Conservation (phyloP, 1,284 basidiomycete species). For the Megacollybia platyphylla region DNA sequence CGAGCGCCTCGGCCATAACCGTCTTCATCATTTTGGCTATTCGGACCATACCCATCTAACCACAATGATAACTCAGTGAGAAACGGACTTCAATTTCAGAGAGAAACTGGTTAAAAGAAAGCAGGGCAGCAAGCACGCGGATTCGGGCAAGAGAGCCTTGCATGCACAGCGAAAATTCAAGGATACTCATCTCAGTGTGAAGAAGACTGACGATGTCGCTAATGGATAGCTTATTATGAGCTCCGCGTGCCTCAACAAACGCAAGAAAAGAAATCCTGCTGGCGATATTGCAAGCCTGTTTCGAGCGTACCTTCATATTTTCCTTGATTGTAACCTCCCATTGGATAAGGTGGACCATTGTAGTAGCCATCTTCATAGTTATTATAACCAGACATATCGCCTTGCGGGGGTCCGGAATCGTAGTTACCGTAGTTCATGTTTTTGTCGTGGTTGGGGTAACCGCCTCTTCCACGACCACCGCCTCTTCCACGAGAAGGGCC, state of each 20-base stretch:
- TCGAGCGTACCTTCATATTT: conserved; percentile 76
- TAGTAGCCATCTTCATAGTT: conserved; percentile 36
- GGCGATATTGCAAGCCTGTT: conserved; percentile 21
- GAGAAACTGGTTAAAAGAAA: conserved; percentile 19
- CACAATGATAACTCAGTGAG: conserved; percentile 39
- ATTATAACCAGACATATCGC: conserved; percentile 46
- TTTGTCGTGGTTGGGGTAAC: background rate
- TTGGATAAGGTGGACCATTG: conserved; percentile 18
- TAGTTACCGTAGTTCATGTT: conserved; percentile 21
- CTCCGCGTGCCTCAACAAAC: conserved; percentile 16
- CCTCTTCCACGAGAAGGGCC: conserved; percentile 37
- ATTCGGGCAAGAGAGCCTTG: conserved; percentile 5
- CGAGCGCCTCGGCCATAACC: conserved; percentile 35
- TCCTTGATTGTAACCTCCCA: conserved; percentile 38
- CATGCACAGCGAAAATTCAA: background rate
- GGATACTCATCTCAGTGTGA: background rate
- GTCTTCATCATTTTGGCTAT: conserved; percentile 32
- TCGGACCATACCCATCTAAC: conserved; percentile 32
- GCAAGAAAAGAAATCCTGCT: conserved; percentile 10
- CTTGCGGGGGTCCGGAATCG: conserved; percentile 50
- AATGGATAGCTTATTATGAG: conserved; percentile 26
- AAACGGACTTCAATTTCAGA: conserved; percentile 19
- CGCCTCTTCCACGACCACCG: conserved; percentile 27
- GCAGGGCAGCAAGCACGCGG: conserved; percentile 25
- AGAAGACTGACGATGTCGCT: conserved; percentile 15